Conservation (phyloP, 2,329 filamentous ascomycete genomes). For the Venturia aucupariae region DNA sequence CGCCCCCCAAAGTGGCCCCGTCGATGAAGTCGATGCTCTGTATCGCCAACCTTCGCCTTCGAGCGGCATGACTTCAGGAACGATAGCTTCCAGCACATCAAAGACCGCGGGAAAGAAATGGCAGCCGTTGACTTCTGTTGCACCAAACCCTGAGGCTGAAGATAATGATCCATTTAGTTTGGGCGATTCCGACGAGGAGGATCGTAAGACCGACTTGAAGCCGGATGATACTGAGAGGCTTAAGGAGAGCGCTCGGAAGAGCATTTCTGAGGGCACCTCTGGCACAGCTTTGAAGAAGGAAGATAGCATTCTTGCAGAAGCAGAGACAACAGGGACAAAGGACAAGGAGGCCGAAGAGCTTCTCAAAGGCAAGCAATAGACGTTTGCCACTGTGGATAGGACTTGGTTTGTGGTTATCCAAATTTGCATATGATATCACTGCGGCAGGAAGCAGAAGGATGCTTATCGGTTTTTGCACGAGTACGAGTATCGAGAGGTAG, state of each 20-base stretch:
- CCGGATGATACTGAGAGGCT: slow-evolving; percentile 43
- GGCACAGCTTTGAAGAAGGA: slow-evolving; percentile 16
- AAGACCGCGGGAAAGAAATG: slow-evolving; percentile 69
- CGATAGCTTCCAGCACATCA: slow-evolving; percentile 16
- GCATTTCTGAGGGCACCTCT: slow-evolving; percentile 36
- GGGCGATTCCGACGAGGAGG: slow-evolving; percentile 78
- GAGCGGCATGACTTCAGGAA: slow-evolving; percentile 1
- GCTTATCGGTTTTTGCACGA: not conserved
- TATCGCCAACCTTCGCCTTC: slow-evolving; percentile 37
- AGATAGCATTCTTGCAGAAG: slow-evolving; percentile 35
- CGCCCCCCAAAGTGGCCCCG: slow-evolving; percentile 48
- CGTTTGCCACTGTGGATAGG: not conserved
- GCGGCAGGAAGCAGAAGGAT: not conserved
- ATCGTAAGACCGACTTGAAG: slow-evolving; percentile 55
- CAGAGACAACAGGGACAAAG: slow-evolving; percentile 31
- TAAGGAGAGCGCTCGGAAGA: slow-evolving; percentile 36
- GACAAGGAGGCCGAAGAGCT: slow-evolving; percentile 39
- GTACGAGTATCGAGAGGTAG: not conserved
- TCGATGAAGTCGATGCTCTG: slow-evolving; percentile 69
- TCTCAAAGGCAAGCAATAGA: slow-evolving; percentile 19
- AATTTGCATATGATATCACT: not conserved
- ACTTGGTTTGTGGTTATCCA: not conserved
- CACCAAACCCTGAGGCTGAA: slow-evolving; percentile 69
- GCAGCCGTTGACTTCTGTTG: slow-evolving; percentile 83
- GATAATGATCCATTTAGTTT: slow-evolving; percentile 94